Percentiles rank a stretch among this genome's conserved stretches.
Conservation (phyloP, 768 basidiomycete genomes). For the button mushroom (Agaricus bisporus) region DNA sequence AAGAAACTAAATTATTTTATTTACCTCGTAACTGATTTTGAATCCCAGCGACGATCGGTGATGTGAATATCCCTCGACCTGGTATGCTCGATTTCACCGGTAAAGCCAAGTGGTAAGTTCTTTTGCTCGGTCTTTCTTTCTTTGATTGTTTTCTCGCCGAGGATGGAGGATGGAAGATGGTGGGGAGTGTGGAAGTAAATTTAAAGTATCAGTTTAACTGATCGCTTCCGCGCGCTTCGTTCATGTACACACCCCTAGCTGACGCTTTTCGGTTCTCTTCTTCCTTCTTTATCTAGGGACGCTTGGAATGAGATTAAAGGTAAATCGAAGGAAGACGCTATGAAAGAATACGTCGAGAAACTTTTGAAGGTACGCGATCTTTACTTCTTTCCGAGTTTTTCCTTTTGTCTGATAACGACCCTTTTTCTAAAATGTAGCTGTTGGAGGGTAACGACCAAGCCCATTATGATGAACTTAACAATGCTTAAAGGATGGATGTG, state of each 20-base stretch:
- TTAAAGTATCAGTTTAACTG: neutral
- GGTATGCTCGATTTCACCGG: slow-evolving; percentile 82
- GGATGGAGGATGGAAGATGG: too few relatives aligned
- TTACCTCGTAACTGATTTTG: neutral
- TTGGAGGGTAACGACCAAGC: slow-evolving; percentile 47
- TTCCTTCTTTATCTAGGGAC: slow-evolving; percentile 48
- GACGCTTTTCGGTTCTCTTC: neutral
- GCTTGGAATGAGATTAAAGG: slow-evolving; percentile 82
- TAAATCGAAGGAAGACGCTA: slow-evolving; percentile 63
- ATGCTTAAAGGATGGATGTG: slow-evolving; percentile 16
- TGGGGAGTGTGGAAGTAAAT: too few relatives aligned
- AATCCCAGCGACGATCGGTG: slow-evolving; percentile 61
- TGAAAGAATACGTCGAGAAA: slow-evolving; percentile 66
- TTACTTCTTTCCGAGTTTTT: slow-evolving; percentile 2
- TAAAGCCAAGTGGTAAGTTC: slow-evolving; percentile 80
- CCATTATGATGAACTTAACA: slow-evolving; percentile 55
- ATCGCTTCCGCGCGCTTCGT: neutral
- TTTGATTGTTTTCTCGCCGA: too few relatives aligned
- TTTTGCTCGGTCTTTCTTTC: neutral
- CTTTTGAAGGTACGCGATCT: slow-evolving; percentile 53
- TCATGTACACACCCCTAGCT: too few relatives aligned
- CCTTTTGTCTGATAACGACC: neutral
- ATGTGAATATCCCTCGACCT: slow-evolving; percentile 57
- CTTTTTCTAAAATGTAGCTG: slow-evolving; percentile 33
- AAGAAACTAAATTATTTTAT: too few relatives aligned